phyloP scores from a whole-genome alignment of 805 yeast genomes.

The Danielia oregonensis region DNA sequence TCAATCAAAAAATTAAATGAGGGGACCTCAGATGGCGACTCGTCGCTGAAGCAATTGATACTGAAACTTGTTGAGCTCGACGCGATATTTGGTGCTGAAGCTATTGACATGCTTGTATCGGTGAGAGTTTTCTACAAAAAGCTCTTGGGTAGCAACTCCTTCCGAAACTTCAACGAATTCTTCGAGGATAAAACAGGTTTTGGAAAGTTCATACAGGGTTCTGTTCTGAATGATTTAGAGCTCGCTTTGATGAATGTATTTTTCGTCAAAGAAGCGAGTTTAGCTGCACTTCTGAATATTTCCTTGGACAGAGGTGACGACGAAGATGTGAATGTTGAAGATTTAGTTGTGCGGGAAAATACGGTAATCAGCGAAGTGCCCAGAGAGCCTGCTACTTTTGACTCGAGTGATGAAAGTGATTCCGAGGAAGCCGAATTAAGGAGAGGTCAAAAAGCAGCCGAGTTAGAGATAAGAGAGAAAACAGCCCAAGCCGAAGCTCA shows the following conservation, averaged over 20 bases:
- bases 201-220: conserved; percentile 17
- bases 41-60: conserved; percentile 9
- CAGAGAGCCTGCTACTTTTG: background rate
- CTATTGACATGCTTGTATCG: conserved; percentile 31
- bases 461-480: background rate
- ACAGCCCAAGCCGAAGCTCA: background rate
- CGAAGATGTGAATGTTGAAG: conserved; percentile 46
- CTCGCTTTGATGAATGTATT: conserved; percentile 38
- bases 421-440: background rate
- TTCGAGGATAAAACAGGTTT: conserved; percentile 20
- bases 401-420: conserved; percentile 1
- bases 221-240: conserved; percentile 27
- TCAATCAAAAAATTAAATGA: conserved; percentile 9
- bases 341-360: conserved; percentile 9
- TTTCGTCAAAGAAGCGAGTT: conserved; percentile 45
- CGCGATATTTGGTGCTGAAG: conserved; percentile 20
- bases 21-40: conserved; percentile 4
- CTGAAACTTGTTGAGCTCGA: conserved; percentile 22
- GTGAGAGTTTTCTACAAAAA: conserved; percentile 32
- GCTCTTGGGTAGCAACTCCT: conserved; percentile 17
- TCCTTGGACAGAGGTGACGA: conserved; percentile 49
- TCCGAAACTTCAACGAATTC: conserved; percentile 30
- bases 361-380: too few relatives aligned
- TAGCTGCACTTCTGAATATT: conserved; percentile 33
- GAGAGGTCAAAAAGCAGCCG: background rate